Conservation (phyloP, 2,329 filamentous ascomycete genomes). For the Geosmithia morbida region DNA sequence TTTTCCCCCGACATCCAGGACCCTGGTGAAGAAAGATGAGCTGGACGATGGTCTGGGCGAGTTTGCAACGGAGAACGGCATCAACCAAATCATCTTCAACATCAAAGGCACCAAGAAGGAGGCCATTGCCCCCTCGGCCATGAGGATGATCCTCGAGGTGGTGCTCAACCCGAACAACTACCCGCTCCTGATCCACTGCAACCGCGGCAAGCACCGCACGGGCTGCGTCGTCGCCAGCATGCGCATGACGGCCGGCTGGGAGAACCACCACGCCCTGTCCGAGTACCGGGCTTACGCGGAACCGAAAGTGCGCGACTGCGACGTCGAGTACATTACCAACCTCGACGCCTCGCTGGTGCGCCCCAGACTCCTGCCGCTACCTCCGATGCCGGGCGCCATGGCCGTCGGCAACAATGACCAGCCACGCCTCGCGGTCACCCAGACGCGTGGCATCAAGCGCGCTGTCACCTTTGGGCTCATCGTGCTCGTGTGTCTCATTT, state of each 20-base stretch:
- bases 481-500: conserved; percentile 26
- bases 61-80: conserved; percentile 53
- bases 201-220: conserved; percentile 87
- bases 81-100: conserved; percentile 60
- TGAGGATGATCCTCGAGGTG: conserved; percentile 56
- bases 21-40: conserved; percentile 50
- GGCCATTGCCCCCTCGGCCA: conserved; percentile 48
- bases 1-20: conserved; percentile 25
- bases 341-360: conserved; percentile 28
- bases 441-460: conserved; percentile 24
- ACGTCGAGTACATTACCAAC: conserved; percentile 40
- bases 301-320: conserved; percentile 44
- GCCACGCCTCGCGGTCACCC: conserved; percentile 8
- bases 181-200: conserved; percentile 80
- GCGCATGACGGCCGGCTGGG: conserved; percentile 58
- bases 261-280: conserved; percentile 42
- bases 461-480: conserved; percentile 25
- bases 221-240: conserved; percentile 77
- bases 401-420: not conserved
- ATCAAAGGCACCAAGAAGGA: conserved; percentile 84
- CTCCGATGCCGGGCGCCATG: conserved; percentile 6
- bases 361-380: conserved; percentile 3
- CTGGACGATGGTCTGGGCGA: conserved; percentile 31
- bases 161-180: conserved; percentile 61
- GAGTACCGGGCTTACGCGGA: conserved; percentile 60